Evolutionary conservation across 2,329 filamentous ascomycete species (phyloP).

Genomic region (Neonectria coccinea): DNA sequence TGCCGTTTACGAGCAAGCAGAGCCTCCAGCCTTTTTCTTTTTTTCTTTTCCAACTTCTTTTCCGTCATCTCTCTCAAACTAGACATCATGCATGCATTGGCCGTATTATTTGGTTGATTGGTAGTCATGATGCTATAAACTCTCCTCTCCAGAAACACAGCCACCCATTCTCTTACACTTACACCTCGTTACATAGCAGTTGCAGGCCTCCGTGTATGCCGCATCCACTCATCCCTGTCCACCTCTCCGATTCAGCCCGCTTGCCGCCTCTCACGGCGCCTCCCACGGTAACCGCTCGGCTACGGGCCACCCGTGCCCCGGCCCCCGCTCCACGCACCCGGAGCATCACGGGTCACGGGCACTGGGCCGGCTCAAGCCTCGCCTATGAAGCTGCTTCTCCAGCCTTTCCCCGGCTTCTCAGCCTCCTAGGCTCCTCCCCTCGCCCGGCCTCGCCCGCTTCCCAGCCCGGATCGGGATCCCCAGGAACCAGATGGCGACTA

Average conservation of each 20-base stretch:
- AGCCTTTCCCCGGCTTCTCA: constrained; percentile 44
- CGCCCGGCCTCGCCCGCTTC: constrained; percentile 42
- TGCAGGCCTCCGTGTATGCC: constrained; percentile 13
- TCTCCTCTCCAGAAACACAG: background rate
- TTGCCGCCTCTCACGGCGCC: constrained; percentile 38
- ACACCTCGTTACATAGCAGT: constrained; percentile 12
- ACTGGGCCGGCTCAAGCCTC: constrained; percentile 44
- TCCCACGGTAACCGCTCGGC: constrained; percentile 43
- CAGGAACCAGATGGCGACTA: constrained; percentile 39
- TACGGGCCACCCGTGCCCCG: constrained; percentile 38
- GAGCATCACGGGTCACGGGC: constrained; percentile 47
- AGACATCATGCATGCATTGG: background rate
- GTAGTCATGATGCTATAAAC: background rate
- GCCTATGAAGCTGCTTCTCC: constrained; percentile 36
- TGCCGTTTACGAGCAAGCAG: constrained; percentile 10
- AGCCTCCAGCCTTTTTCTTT: background rate
- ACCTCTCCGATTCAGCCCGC: constrained; percentile 42
- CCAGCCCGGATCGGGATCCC: constrained; percentile 46
- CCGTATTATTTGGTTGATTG: background rate
- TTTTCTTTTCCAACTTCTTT: background rate
- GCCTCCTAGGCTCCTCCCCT: constrained; percentile 38
- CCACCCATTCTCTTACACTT: background rate
- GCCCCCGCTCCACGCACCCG: constrained; percentile 44
- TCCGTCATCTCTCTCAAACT: background rate
- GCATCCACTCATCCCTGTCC: constrained; percentile 37